Evolutionary conservation across 345 rosid genomes (phyloP), one percentile per base, ranked within the genome.

Genomic region (Citrus unshiu): DNA sequence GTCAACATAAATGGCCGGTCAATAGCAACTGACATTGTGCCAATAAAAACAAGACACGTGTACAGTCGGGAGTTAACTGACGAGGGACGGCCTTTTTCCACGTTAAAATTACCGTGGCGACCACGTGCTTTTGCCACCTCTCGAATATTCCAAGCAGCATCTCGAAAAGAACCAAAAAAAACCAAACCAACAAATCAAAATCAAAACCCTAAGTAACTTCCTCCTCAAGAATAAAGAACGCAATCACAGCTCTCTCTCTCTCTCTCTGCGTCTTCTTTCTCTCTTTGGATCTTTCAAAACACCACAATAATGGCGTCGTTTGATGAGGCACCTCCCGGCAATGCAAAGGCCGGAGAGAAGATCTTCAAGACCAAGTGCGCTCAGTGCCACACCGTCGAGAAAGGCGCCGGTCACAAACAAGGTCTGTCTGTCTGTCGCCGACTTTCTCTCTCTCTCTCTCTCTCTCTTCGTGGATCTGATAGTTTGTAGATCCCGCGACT

Each of bases 401-500:
- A 95, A 86, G 98, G 98, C 70, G 95, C 97, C 30, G 98, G 98
- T 83, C 98, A 95, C 87, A 95, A 95, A 83, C 98, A 95, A 88
- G 98, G 98, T 92, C 18, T 18, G 35, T 58, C n/a, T 97, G 98
- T 92, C 18, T 13, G 35, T 49, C n/a, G 4, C 25, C 18, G 66
- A 27, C 62, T 18, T 8, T 4, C 9, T 30, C 16, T 8, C 34
- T 12, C 22, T 9, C 25, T n/a, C 9, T 30, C 39, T 8, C 35
- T 6, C 29, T 8, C 25, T n/a, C 39, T 35, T 39, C 2, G 0
- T 8, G 40, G 2, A 21, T 62, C 19, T 61, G 21, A 0, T 8
- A 66, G 62, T 32, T 73, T 58, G 35, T 56, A 34, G 63, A 72
- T 56, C 65, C 57, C 4, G 22, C 22, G 58, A 54, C 22, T 54